Base-by-base conservation (phyloP, 495 filamentous ascomycete genomes). In the Aspergillus indologenus region DNA sequence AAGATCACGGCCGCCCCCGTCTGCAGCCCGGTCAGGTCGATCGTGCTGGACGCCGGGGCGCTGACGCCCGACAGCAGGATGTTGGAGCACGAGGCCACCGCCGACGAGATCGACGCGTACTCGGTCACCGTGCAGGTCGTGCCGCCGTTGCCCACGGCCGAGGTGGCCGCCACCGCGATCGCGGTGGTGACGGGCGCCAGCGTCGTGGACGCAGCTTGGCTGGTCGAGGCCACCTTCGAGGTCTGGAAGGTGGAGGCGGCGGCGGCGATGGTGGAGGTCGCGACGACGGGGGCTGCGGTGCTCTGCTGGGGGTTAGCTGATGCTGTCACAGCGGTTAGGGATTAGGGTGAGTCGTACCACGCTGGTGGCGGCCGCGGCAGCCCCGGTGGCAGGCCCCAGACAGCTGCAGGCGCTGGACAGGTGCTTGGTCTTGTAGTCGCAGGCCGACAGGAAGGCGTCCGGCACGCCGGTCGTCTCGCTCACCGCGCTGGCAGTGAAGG, bases 1-100 rank as follows among this genome's bases (percentile, higher is more conserved):
- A 80, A 80, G 29, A 74, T 77, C 42, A 80, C 73, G 9, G 67
- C 62, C 1, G 75, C 67, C 20, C 74, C 72, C 7, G 70, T 66
- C 61, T 75, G 65, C 42, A 78, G 68, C 18, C 64, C 65, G 11
- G 70, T 61, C 18, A 76, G 67, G 52, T 72, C 65, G 29, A 79
- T 71, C 15, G 67, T 73, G 57, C 61, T 70, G 22, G 62, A 67
- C 1, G 67, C 65, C 19, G 75, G 77, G 2, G 65, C 75, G 50
- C 58, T 64, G 45, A 79, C 62, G 58, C 72, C 61, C 26, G 71
- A 68, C 14, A 79, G 63, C 6, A 70, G 61, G 50, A 78, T 74
- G 58, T 69, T 64, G 53, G 71, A 69, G 69, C 79, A 75, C 54
- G 74, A 69, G 7, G 65, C 58, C 9, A 79, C 73, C 26, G 77